Evolutionary conservation across 2,329 filamentous ascomycete genomes (phyloP), one percentile per base, ranked within the genome.

Genomic region (Talaromyces sp.): DNA sequence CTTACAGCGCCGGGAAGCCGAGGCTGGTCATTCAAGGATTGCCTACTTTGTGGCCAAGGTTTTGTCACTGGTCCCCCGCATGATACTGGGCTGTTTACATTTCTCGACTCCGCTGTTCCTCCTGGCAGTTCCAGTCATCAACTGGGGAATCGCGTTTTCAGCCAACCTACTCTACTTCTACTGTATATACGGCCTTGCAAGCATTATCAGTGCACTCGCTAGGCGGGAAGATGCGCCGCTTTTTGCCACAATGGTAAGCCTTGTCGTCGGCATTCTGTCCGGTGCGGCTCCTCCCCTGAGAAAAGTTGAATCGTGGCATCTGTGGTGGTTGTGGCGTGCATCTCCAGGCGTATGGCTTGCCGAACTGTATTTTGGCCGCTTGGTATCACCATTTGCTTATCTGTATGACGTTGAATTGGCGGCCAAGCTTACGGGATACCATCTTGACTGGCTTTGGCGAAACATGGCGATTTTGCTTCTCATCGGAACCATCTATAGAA

Each of bases 201-300:
- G 48, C 19, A 39, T 58, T 43, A 31, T 58, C 48, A 58, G 56
- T 11, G 41, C 56, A 8, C 5, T 46, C 15, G 50, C 46, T 5
- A 31, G 39, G 22, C 19, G 48, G 5, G 56, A 57, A 39, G 48
- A 57, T 13, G 56, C 48, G 7, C 56, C 48, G 1, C 39, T 57
- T 0, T 57, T 57, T 22, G 56, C 48, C 2, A 57, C 48, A 7
- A 57, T 57, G 56, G 39, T 46, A 28, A 53, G 48, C 25, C 43
- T 57, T 19, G 53, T 57, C 25, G 56, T 57, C 13, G 56, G 56
- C 11, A 57, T 57, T 28, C n/a, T 57, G 31, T 57, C 56, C 3
- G 56, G 56, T 10, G 28, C 56, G 21, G 48, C 56, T 9, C 56
- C 56, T 17, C 46, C 48, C 3, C n/a, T 57, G n/a, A 21, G 28